Evolutionary conservation across 805 yeast genomes (phyloP), one percentile per base, ranked within the genome.

Genomic region (Nakazawaea ishiwadae): DNA sequence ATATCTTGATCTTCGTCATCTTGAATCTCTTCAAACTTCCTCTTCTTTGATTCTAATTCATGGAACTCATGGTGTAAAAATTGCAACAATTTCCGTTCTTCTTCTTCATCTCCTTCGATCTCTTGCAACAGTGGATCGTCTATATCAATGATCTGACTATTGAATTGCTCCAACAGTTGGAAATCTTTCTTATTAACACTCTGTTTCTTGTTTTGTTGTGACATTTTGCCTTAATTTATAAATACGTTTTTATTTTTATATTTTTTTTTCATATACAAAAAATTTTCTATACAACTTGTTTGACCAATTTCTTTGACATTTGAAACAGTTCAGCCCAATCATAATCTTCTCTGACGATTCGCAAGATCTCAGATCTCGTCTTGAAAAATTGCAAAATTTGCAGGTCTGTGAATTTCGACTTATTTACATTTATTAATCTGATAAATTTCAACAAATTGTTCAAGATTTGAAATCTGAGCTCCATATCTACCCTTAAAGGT

Each of bases 401-500:
- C 15, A 37, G 31, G 4, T 21, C 20, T 18, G 8, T 18, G 17
- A 26, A 12, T 17, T 3, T 5, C 27, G 12, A 6, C 5, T 19
- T 38, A 3, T 24, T 31, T 3, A 3, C 21, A 23, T 23, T 31
- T 19, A 31, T 8, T 12, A 24, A 26, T 18, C 27, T 30, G 15
- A 23, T 28, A 21, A 43, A 19, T 14, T 40, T 31, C 19, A 44
- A 20, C 34, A 46, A 23, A 18, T 41, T 37, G n/a, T 26, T 9
- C 21, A 44, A 20, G 2, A 31, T 37, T 16, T 29, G 32, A 21
- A 31, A 32, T 8, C 49, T 14, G 4, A 35, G 16, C 24, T 42
- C 37, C 33, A 44, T 37, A 53, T 79, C 90, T 17, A 81, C 63
- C 51, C 83, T 68, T 29, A 75, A 63, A 5, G 53, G 50, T 4